phyloP scores from a whole-genome alignment of 2,329 filamentous ascomycete species.

The Penicillium sp. region DNA sequence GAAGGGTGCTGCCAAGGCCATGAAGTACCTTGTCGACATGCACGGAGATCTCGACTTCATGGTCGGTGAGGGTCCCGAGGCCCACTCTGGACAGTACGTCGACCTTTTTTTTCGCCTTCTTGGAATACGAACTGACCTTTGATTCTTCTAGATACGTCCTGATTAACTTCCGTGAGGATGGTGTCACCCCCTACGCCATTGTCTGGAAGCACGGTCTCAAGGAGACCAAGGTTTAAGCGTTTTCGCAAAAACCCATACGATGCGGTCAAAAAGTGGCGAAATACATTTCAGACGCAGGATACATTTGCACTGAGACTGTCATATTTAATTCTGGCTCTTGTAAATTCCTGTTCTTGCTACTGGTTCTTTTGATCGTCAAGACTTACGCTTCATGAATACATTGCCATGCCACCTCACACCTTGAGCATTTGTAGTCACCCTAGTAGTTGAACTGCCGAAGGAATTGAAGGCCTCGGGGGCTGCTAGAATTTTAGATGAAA shows the following conservation, averaged over 20 bases:
- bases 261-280: slow-evolving; percentile 20
- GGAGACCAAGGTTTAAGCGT: slow-evolving; percentile 82
- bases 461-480: background rate
- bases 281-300: slow-evolving; percentile 13
- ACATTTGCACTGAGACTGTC: slow-evolving; percentile 19
- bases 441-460: background rate
- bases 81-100: background rate
- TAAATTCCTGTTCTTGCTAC: slow-evolving; percentile 31
- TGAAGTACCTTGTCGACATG: slow-evolving; percentile 83
- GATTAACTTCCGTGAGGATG: slow-evolving; percentile 97
- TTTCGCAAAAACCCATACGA: slow-evolving; percentile 26
- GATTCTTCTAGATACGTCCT: slow-evolving; percentile 68
- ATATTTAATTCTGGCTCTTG: slow-evolving; percentile 19
- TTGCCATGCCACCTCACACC: slow-evolving; percentile 27
- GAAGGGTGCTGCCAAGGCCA: slow-evolving; percentile 61
- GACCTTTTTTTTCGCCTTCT: background rate
- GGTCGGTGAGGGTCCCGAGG: slow-evolving; percentile 68
- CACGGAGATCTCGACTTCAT: slow-evolving; percentile 98
- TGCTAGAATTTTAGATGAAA: too few species aligned
- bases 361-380: slow-evolving; percentile 27
- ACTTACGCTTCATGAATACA: slow-evolving; percentile 42
- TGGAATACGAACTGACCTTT: background rate
- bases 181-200: slow-evolving; percentile 82
- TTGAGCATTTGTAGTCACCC: background rate
- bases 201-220: slow-evolving; percentile 94